Percentiles rank a stretch among this genome's conserved stretches.
These are phyloP conservation scores for Letharia columbiana DNA, from an alignment of 495 filamentous ascomycete genomes.

Conservation along the genomic window DNA sequence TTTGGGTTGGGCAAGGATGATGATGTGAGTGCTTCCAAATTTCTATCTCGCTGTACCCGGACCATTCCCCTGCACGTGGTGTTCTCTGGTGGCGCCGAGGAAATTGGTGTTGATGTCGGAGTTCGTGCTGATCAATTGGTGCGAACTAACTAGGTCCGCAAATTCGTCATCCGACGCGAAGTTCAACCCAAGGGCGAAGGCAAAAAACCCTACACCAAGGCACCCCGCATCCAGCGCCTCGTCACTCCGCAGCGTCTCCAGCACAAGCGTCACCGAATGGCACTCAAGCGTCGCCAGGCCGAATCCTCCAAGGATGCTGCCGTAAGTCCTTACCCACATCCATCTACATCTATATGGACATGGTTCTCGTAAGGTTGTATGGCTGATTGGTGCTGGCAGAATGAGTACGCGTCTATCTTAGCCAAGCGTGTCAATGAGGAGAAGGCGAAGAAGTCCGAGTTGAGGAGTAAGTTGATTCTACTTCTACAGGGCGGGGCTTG, in stretches of 20 bases:
- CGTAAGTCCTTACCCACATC: constrained; percentile 41
- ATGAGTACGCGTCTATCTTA: constrained; percentile 87
- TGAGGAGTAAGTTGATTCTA: constrained; percentile 47
- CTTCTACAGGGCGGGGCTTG: background rate
- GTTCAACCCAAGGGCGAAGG: constrained; percentile 90
- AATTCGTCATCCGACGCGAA: constrained; percentile 98
- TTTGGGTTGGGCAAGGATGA: constrained; percentile 99
- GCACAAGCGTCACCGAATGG: constrained; percentile 95
- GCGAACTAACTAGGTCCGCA: constrained; percentile 56
- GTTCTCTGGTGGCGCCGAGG: background rate
- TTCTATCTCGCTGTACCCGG: background rate
- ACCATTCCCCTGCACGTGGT: background rate
- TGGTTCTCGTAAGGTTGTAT: background rate
- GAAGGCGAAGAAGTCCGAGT: constrained; percentile 82
- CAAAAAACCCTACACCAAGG: constrained; percentile 98
- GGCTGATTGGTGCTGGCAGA: constrained; percentile 37
- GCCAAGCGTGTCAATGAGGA: constrained; percentile 92
- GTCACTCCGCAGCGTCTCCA: constrained; percentile 99
- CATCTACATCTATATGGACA: background rate
- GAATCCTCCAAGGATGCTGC: constrained; percentile 97
- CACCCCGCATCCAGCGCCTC: constrained; percentile 96
- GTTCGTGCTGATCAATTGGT: constrained; percentile 3
- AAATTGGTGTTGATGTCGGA: background rate
- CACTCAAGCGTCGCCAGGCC: constrained; percentile 92
- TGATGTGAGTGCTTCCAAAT: constrained; percentile 55